Conservation (phyloP, 305 asterid genomes). For the Solanum chacoense region DNA sequence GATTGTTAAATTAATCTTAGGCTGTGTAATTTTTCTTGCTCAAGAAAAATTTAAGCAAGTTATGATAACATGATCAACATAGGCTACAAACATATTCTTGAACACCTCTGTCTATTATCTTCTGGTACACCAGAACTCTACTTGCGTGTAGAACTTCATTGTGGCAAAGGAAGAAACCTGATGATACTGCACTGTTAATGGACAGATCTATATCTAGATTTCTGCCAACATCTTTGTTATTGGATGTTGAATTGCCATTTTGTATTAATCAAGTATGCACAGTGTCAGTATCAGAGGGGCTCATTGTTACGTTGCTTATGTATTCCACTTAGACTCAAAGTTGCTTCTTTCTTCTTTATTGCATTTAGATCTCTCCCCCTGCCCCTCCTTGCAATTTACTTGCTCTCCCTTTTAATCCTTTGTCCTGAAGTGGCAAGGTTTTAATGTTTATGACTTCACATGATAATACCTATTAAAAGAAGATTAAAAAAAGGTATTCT, state of each 20-base stretch:
- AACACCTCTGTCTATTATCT: not conserved
- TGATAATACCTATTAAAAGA: not conserved
- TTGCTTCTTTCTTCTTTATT: not conserved
- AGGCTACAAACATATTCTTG: not conserved
- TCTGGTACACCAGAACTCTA: not conserved
- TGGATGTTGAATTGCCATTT: constrained; percentile 1
- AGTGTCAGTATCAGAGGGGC: not conserved
- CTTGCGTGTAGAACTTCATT: not conserved
- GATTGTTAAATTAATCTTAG: not conserved
- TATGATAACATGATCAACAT: not conserved
- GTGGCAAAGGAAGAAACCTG: not conserved
- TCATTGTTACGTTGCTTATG: not conserved
- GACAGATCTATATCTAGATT: not conserved
- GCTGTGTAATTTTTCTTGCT: not conserved
- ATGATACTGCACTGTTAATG: not conserved
- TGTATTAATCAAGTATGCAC: not conserved
- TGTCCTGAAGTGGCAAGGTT: not conserved
- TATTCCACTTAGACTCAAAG: not conserved
- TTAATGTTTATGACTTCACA: not conserved
- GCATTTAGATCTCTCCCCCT: not conserved
- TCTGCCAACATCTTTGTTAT: not conserved
- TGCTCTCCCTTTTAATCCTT: not conserved
- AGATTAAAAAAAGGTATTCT: not conserved
- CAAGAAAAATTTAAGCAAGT: not conserved
- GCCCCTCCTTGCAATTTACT: not conserved